Evolutionary conservation across 2,329 filamentous ascomycete species (phyloP), one percentile per base, ranked within the genome.

Genomic region (Alternaria sp.): DNA sequence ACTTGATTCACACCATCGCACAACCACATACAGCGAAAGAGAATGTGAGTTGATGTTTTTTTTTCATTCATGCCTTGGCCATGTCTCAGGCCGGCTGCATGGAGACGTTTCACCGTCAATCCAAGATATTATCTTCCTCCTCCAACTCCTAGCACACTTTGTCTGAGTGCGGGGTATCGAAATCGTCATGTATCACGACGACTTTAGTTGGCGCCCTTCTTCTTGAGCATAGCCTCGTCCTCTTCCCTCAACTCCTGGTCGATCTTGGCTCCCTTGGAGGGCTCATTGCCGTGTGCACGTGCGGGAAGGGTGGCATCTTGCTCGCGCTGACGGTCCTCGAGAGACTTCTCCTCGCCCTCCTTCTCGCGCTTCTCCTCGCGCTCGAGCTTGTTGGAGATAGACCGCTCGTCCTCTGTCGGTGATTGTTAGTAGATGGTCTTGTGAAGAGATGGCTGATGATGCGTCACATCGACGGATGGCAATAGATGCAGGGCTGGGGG

Each of bases 341-440:
- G 65, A 57, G 72, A 65, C 51, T 67, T 53, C 23, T 63, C 62
- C 31, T 79, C 73, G 1, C 58, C 56, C 28, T 81, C 79, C 26
- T 83, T 67, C 51, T 84, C 80, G 2, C 79, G 78, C 71, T 83
- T 84, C 77, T 84, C 82, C 71, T 88, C 89, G 17, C 85, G 85
- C 24, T 82, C 89, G 28, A 91, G 80, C 69, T 87, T 88, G 82
- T 92, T 92, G 76, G 86, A 86, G 52, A 92, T 90, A 41, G 87
- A 82, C 72, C 89, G 84, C 77, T 90, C 80, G 68, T 92, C 89
- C 84, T 92, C 88, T 77, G 58, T 11, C 2, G 2, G 14, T 28
- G n/a, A 87, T 28, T 8, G 63, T 54, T 51, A 53, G 24, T 41
- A n/a, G 11, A 14, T n/a, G 46, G 44, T 33, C 26, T 8, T 48